Evolutionary conservation across 1,284 basidiomycete genomes (phyloP), one percentile per base, ranked within the genome.

Genomic region (Pseudozyma sp.): DNA sequence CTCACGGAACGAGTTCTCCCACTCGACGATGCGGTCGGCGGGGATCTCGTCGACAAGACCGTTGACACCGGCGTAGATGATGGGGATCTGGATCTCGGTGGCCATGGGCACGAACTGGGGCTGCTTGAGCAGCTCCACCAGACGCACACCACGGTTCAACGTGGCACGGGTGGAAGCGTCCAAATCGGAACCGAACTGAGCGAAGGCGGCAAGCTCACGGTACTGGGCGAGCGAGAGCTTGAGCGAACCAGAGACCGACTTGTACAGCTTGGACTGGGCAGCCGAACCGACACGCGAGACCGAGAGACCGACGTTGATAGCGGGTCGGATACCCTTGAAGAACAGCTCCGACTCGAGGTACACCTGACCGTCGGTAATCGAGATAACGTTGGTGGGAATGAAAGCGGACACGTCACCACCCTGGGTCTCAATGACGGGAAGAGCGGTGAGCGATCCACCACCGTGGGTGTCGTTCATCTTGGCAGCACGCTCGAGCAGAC

Each of bases 221-320:
- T 98, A 99, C 87, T 99, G 96, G 56, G 96, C 96, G 78, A 99
- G 93, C 90, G 98, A 98, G 57, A 99, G 90, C 89, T 99, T 99
- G 84, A 98, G 91, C 77, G 95, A 98, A 90, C 96, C 96, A 81
- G 96, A 95, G 84, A 98, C 97, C 88, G 97, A 94, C 92, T 98
- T 99, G 54, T 45, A 19, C 24, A 94, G 92, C 85, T 86, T 86
- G 70, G 94, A 97, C 89, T 99, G 96, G 85, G 96, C 96, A 84
- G 96, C 95, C 55, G 96, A 98, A 86, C 96, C 96, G 88, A 99
- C 96, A 91, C 96, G 96, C 77, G 96, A 99, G 81, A 99, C 96
- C 72, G 96, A 99, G 75, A 99, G 93, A 96, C 96, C 96, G 89
- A 99, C 96, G 89, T 98, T 98, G 87, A 98, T 97, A 81, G 96